Evolutionary conservation across 2,329 filamentous ascomycete species (phyloP), one percentile per base, ranked within the genome.

Genomic region (Fonsecaea monophora): DNA sequence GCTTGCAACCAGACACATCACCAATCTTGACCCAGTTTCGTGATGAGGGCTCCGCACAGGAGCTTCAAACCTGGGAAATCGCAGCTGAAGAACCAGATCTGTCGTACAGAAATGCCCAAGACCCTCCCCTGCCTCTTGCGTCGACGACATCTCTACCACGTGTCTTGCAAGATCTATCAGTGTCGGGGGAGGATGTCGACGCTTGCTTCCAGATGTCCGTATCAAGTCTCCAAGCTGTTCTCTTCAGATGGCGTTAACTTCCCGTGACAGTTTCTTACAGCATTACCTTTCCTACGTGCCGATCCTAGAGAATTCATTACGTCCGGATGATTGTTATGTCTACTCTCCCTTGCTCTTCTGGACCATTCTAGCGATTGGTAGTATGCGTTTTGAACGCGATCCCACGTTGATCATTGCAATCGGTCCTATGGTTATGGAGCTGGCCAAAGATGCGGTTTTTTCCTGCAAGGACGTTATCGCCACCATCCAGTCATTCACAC

Each of bases 231-330:
- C 32, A 21, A 25, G 7, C 18, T 15, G 38, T 48, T n/a, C 40
- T 12, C 35, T 38, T 38, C 15, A 21, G 21, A 10, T 50, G 38
- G 40, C 53, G 32, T 32, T 45, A 12, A 56, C 13, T 12, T 2
- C 55, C 12, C 6, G 9, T 6, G 4, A 38, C 70, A 87, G 87
- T 62, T 90, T 86, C 76, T 90, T 89, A 76, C 81, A 81, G 8
- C 81, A 82, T 62, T 89, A 89, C 74, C 86, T 89, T 72, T 84
- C 84, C 0, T 89, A 87, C 68, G 78, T 89, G 34, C 86, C 87
- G 1, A 83, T 90, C 66, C 80, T 90, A 37, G 86, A 89, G 65
- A 80, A 79, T 53, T 74, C 80, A 8, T 79, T 81, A 63, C 76
- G 79, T 9, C 83, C 86, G 1, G 84, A 88, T 40, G 81, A 85